Conservation (phyloP, 345 rosid genomes). For the Microcos paniculata region DNA sequence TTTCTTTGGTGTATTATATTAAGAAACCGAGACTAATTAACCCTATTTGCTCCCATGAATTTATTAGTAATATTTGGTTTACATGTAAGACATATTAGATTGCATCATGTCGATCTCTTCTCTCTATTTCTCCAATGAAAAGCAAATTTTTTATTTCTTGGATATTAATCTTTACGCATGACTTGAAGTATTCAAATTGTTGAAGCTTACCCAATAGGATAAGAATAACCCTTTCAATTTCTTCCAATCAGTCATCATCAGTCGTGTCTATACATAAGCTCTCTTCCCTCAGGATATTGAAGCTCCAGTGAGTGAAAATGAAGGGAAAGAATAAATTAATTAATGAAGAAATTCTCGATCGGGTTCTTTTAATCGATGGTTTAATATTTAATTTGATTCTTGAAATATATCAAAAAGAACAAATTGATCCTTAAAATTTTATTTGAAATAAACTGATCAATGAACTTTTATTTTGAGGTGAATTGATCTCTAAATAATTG, state of each 20-base stretch:
- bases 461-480: no score
- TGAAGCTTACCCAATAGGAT: background rate
- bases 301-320: background rate
- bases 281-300: background rate
- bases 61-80: background rate
- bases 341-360: background rate
- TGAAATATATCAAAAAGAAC: no score
- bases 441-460: no score
- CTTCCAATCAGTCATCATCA: background rate
- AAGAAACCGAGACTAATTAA: background rate
- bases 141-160: background rate
- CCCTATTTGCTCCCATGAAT: background rate
- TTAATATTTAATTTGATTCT: no score
- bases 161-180: constrained; percentile 15
- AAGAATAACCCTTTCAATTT: background rate
- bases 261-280: background rate
- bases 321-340: background rate
- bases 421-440: no score
- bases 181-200: constrained; percentile 16
- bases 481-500: no score
- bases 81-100: constrained; percentile 7
- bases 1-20: background rate
- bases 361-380: background rate
- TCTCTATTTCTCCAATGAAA: background rate
- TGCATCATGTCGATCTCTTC: constrained; percentile 5